These are phyloP conservation scores for Sordariomycetes sp. DNA, from an alignment of 2,329 filamentous ascomycete genomes.

Conservation along the genomic window DNA sequence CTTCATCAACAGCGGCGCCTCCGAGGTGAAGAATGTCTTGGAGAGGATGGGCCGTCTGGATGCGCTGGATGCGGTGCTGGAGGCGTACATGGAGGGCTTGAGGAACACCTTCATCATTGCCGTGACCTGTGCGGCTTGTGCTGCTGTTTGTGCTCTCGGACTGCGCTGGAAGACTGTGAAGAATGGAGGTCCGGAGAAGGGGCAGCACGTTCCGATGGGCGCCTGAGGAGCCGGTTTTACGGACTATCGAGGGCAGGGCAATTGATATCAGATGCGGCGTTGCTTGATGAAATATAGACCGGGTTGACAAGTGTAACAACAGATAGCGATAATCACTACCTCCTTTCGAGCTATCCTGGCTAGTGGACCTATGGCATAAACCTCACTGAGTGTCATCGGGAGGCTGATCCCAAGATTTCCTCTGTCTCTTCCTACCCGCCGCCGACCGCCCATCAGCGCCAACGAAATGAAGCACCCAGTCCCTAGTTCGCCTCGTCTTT, in stretches of 20 bases:
- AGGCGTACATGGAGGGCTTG: slow-evolving; percentile 40
- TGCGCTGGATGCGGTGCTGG: slow-evolving; percentile 30
- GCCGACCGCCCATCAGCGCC: slow-evolving; percentile 21
- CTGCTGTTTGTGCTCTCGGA: slow-evolving; percentile 32
- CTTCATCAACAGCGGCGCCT: slow-evolving; percentile 28
- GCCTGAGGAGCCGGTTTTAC: slow-evolving; percentile 6
- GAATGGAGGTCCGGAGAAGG: slow-evolving; percentile 22
- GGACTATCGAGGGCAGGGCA: too few relatives aligned
- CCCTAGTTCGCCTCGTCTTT: slow-evolving; percentile 58
- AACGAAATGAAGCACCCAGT: slow-evolving; percentile 70
- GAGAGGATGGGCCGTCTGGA: slow-evolving; percentile 28
- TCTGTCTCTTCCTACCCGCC: slow-evolving; percentile 6
- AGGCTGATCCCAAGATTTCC: slow-evolving; percentile 26
- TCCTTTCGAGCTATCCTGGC: too few relatives aligned
- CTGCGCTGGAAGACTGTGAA: slow-evolving; percentile 47
- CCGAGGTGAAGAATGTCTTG: slow-evolving; percentile 32
- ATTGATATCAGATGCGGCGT: too few relatives aligned
- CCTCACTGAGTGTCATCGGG: slow-evolving; percentile 29
- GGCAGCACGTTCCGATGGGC: slow-evolving; percentile 13
- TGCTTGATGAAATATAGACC: too few relatives aligned
- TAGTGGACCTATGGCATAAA: too few relatives aligned
- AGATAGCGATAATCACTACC: too few relatives aligned
- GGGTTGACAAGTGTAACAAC: too few relatives aligned
- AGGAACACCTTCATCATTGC: slow-evolving; percentile 43
- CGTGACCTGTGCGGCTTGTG: slow-evolving; percentile 33